Conservation (phyloP, 2,329 filamentous ascomycete species). For the Xylariaceae sp. region DNA sequence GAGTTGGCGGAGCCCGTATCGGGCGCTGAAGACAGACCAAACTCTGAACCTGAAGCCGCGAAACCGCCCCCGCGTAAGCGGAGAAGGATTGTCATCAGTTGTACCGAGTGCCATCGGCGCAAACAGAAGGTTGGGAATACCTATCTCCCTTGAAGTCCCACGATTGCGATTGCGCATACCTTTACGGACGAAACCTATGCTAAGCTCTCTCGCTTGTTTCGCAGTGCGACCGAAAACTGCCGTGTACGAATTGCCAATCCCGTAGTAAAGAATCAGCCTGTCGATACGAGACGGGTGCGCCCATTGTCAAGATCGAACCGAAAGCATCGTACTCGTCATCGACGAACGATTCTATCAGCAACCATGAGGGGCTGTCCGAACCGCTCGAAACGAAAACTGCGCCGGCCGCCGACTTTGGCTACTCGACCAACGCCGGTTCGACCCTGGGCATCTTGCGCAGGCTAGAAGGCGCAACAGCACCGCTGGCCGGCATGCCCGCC, state of each 20-base stretch:
- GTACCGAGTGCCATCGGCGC: conserved; percentile 68
- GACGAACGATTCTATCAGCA: conserved; percentile 22
- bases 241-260: conserved; percentile 65
- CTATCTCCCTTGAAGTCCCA: conserved; percentile 3
- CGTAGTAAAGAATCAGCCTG: conserved; percentile 64
- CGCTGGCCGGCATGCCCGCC: conserved; percentile 43
- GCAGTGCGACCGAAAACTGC: conserved; percentile 65
- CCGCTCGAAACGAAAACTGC: conserved; percentile 47
- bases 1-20: conserved; percentile 30
- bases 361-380: conserved; percentile 30
- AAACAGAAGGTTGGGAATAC: conserved; percentile 61
- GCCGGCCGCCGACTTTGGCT: conserved; percentile 59
- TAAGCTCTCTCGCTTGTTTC: conserved; percentile 24
- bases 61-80: conserved; percentile 60
- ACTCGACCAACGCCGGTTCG: conserved; percentile 55
- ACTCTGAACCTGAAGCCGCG: conserved; percentile 13
- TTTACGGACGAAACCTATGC: conserved; percentile 13
- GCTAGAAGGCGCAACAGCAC: conserved; percentile 55
- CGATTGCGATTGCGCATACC: conserved; percentile 5
- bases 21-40: conserved; percentile 29
- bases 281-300: conserved; percentile 61
- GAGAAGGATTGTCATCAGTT: conserved; percentile 66
- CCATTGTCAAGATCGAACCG: conserved; percentile 48
- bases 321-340: conserved; percentile 30
- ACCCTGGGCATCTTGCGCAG: conserved; percentile 62